Conservation (phyloP, 75 land plant genomes). For the Pinus tabuliformis region DNA sequence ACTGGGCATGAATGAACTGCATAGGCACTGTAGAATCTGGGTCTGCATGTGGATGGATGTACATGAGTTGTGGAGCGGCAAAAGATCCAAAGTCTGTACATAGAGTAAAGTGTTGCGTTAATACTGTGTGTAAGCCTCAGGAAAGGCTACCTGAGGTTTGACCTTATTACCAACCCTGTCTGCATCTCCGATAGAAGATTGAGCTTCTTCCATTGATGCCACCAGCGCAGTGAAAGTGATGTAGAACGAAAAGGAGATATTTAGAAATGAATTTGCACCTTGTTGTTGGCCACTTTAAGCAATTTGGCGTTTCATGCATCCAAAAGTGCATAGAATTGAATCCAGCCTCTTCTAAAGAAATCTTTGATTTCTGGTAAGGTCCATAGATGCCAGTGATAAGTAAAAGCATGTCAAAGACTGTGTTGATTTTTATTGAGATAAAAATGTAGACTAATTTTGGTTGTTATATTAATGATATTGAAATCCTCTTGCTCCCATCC, state of each 20-base stretch:
- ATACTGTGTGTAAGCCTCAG: not conserved
- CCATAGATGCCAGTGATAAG: constrained; percentile 88
- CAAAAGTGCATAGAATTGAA: no score
- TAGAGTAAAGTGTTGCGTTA: no score
- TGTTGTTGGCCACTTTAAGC: no score
- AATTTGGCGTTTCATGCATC: no score
- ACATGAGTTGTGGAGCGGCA: no score
- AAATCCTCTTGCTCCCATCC: constrained; percentile 89
- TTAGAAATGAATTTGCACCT: no score
- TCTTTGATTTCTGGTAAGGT: no score
- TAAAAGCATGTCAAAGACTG: constrained; percentile 78
- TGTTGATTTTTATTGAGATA: constrained; percentile 51
- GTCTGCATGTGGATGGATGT: no score
- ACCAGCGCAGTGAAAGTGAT: constrained; percentile 71
- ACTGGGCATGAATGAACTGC: no score
- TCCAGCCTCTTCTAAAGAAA: no score
- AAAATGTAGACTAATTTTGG: constrained; percentile 87
- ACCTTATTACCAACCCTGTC: not conserved
- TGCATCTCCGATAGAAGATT: constrained; percentile 14
- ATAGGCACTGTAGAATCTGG: no score
- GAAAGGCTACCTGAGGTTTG: not conserved
- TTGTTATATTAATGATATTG: constrained; percentile 65
- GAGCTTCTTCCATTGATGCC: constrained; percentile 6
- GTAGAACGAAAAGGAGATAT: constrained; percentile 81
- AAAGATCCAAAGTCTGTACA: no score